A percentile compares a stretch with the other conserved stretches of the same genome.
Evolutionary conservation across 225 moss, liverwort and hornwort genomes (phyloP).

Genomic region (Physcomitrellopsis africana): DNA sequence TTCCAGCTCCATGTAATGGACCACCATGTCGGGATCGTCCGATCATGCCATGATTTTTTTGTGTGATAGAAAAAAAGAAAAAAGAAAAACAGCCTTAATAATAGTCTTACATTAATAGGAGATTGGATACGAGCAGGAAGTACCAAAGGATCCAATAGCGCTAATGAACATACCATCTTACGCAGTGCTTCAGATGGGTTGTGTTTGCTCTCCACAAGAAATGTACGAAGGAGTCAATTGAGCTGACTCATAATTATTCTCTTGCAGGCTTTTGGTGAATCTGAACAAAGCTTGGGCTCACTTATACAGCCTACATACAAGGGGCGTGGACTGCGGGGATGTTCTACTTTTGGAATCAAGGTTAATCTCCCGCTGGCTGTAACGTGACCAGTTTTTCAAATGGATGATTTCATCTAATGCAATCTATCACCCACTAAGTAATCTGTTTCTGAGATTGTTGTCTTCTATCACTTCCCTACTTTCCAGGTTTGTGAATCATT

Average conservation of each 20-base stretch:
- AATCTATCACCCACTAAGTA: not conserved
- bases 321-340: not conserved
- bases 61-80: not conserved
- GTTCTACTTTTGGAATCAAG: not conserved
- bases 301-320: not conserved
- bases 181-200: not conserved
- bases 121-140: not conserved
- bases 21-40: not conserved
- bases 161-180: not conserved
- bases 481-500: slow-evolving; percentile 14
- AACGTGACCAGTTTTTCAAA: not conserved
- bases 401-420: not conserved
- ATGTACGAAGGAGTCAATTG: not conserved
- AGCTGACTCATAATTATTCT: not conserved
- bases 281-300: slow-evolving; percentile 5
- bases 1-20: not conserved
- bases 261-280: slow-evolving; percentile 19
- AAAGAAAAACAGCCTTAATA: not conserved
- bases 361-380: not conserved
- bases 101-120: not conserved
- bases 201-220: not conserved
- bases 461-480: not conserved
- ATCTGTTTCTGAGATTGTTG: not conserved
- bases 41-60: not conserved
- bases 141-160: not conserved